Base-by-base conservation (phyloP, 176 grass and related monocot genomes). In the Triticum urartu region DNA sequence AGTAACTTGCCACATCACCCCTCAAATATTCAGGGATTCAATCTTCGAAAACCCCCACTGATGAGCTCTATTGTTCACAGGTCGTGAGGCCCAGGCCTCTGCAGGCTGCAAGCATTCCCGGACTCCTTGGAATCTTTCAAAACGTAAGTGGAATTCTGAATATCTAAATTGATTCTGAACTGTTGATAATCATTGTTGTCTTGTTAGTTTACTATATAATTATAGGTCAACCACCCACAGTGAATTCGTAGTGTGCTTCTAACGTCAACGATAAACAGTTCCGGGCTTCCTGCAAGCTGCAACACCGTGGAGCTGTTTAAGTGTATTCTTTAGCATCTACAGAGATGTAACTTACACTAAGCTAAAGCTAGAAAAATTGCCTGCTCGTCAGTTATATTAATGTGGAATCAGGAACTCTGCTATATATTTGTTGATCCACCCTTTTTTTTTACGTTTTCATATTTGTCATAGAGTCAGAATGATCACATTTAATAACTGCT, bases 71-170 rank as follows among this genome's bases (percentile, higher is more conserved):
- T 80, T 69, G 36, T 83, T 73, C 63, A 9, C 81, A 99, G 97
- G 88, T 88, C 15, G 94, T 97, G 83, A 99, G 93, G 86, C 94
- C 94, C 22, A 99, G 94, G 84, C 89, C 94, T 69, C 83, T 99
- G 84, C 97, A 99, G 77, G 94, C 94, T 84, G 97, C 97, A 79
- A 99, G 94, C 86, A 90, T 99, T 81, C 97, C 97, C 22, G 97
- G 97, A 66, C 91, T 99, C 64, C 90, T 97, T 45, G 97, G 94
- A 36, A 97, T 94, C 75, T 99, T 99, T 78, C 97, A 99, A 79
- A 99, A 99, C 18, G 97, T 99, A 94, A 60, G 86, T 47, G 17
- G 9, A 50, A 67, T 67, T 80, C 14, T 58, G 3, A 59, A 10
- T 67, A 26, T 79, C 15, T 71, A 65, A 32, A 56, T 87, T 88